These are phyloP conservation scores for Coemansia furcata DNA, from an alignment of 192 early-diverging fungal species.

Conservation along the genomic window DNA sequence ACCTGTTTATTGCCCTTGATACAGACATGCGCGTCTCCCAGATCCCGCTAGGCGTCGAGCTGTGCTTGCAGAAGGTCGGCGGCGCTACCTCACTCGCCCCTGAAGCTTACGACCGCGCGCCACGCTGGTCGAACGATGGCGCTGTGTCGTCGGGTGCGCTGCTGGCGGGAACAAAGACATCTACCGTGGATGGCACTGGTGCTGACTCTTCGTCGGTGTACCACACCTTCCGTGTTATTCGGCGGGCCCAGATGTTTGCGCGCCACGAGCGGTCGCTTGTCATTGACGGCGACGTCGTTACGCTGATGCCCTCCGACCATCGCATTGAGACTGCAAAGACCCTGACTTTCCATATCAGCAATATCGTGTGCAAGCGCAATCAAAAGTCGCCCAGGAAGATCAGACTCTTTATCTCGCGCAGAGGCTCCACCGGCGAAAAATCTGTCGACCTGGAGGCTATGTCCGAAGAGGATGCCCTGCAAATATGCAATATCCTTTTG, in stretches of 20 bases:
- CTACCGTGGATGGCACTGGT: not conserved
- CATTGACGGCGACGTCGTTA: conserved; percentile 92
- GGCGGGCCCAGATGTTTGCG: conserved; percentile 82
- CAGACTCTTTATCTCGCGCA: conserved; percentile 63
- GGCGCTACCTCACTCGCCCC: conserved; percentile 13
- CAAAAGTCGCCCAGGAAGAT: conserved; percentile 68
- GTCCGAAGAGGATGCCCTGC: conserved; percentile 54
- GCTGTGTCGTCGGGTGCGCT: not conserved
- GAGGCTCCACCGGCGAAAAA: conserved; percentile 59
- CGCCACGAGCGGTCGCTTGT: conserved; percentile 86
- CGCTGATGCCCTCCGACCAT: conserved; percentile 81
- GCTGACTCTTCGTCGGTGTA: conserved; percentile 31
- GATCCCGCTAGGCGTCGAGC: conserved; percentile 30
- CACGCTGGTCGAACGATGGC: conserved; percentile 6
- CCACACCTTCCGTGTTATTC: conserved; percentile 80
- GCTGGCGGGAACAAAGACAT: not conserved
- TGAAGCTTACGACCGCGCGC: not conserved
- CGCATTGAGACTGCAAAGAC: conserved; percentile 85
- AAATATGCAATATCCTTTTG: conserved; percentile 45
- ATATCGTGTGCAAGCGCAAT: conserved; percentile 69
- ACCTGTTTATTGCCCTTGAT: conserved; percentile 66
- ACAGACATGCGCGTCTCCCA: conserved; percentile 76
- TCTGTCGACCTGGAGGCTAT: conserved; percentile 78
- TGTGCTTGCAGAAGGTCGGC: conserved; percentile 43
- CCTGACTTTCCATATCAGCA: conserved; percentile 65